Base-by-base conservation (phyloP, 768 basidiomycete species). In the Trametes cingulata region DNA sequence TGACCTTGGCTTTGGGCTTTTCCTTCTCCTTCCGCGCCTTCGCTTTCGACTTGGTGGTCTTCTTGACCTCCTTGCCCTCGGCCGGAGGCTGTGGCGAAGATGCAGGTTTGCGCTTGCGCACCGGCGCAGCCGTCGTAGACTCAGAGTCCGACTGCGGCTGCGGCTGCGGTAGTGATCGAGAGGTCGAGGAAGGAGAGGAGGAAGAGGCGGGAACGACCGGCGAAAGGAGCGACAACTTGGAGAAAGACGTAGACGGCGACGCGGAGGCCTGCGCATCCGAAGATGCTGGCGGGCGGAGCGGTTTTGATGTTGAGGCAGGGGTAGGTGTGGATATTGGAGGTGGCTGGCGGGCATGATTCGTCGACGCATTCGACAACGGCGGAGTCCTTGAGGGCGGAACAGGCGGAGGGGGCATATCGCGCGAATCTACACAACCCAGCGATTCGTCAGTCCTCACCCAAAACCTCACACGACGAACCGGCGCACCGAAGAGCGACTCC, bases 331-430 rank as follows among this genome's bases (percentile, higher is more conserved):
- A 51, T 39, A 25, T 14, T 22, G 41, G 51, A 62, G n/a, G 70
- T 12, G 6, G 39, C 51, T 29, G 64, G 49, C 20, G 67, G 52
- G 9, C 56, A 36, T 33, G 67, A 15, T 33, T 29, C 7, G 54
- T 42, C 20, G 45, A 35, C 15, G 17, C 22, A 2, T 72, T 71
- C 29, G 75, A 60, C 4, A 75, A 74, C 29, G 78, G 77, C 5
- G 77, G 75, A 58, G 81, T 77, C 24, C 77, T 66, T 12, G 75
- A 70, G 17, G 77, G 76, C 6, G 81, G 81, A 68, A 82, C 75
- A 0, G 79, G 79, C 20, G 82, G 81, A 6, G 82, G 83, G 5
- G 83, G 82, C 83, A 81, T 79, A 15, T 73, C 74, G 20, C 67
- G 69, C 0, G 69, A 63, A 55, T 77, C 80, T 81, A 52, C 0